Base-by-base conservation (phyloP, 768 basidiomycete genomes). In the Auriscalpium orientale region DNA sequence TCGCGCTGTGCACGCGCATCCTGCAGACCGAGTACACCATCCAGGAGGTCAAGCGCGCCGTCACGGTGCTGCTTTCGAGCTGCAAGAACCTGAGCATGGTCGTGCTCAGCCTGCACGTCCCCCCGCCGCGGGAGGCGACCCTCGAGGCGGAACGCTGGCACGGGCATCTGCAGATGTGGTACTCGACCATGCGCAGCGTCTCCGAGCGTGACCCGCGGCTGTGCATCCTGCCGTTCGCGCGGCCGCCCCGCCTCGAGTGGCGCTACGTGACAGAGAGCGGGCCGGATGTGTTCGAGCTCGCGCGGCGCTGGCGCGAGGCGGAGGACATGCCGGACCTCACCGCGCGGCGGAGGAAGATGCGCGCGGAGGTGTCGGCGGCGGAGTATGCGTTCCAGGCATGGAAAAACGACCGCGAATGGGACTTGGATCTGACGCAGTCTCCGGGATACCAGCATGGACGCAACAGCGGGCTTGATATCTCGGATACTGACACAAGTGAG, bases 401-500 rank as follows among this genome's bases (percentile, higher is more conserved):
- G 61, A 60, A 60, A 47, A 53, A 55, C 43, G 59, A 53, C 2
- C 28, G 46, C 33, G 61, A 62, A 34, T 62, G 61, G 61, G 61
- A 62, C 21, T 33, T 62, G 35, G 61, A 62, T 22, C 15, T 62
- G 50, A 48, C 52, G 46, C 57, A 55, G 13, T 52, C 61, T 3
- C 61, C 61, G 5, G 61, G 56, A n/a, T 62, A 61, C 47, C 16
- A 61, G 5, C 55, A 62, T 34, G 59, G 61, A 21, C 55, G 47
- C 11, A 46, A 54, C 6, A 58, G 56, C 7, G 58, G 52, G 16
- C 54, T 53, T 16, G 60, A 61, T 11, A 44, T 34, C 36, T 55
- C 54, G 9, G 59, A 60, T 45, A 60, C 55, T n/a, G 61, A 62
- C 52, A 62, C 61, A 8, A 55, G 61, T 62, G 51, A 51, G 60